Base-by-base conservation (phyloP, 495 filamentous ascomycete species). In the Penicillium pancosmium region DNA sequence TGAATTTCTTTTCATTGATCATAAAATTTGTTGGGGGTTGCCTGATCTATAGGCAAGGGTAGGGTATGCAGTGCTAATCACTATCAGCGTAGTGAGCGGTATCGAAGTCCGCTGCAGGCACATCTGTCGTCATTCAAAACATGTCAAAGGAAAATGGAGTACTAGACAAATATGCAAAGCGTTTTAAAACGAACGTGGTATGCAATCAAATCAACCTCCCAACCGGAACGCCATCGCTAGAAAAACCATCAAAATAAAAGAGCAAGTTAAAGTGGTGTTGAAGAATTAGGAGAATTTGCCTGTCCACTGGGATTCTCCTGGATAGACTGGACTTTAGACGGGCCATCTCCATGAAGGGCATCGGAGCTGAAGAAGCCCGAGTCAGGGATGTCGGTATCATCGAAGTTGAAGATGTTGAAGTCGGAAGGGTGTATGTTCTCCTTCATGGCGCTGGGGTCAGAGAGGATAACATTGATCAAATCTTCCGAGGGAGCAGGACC, bases 301-400 rank as follows among this genome's bases (percentile, higher is more conserved):
- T 60, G 60, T n/a, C n/a, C 50, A 61, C 41, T 34, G 11, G 57
- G 13, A 8, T 60, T 25, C 46, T 59, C 60, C 18, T 56, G 56
- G 16, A 51, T 51, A 58, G 66, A 61, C 54, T 72, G 64, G 48
- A 57, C 21, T 25, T 73, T 73, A 12, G 61, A 59, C 5, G 62
- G 59, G n/a, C 59, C 34, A 21, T 78, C 72, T 12, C 50, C 54
- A 25, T 68, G 60, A 25, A 74, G 57, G 40, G 69, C 60, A 50
- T 78, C 75, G 31, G 75, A 78, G 43, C 75, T 70, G 62, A 77
- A 77, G 52, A 78, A 76, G 23, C 74, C 71, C 9, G 75, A 77
- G 57, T 78, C 75, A 23, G 75, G 68, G 33, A 69, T 46, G 19
- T 57, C 61, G 25, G 68, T 34, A 38, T 68, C 64, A 5, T 56